Percentiles rank a stretch among this genome's conserved stretches.
Evolutionary conservation across 2,329 filamentous ascomycete species (phyloP).

Genomic region (Sporothrix luriei): DNA sequence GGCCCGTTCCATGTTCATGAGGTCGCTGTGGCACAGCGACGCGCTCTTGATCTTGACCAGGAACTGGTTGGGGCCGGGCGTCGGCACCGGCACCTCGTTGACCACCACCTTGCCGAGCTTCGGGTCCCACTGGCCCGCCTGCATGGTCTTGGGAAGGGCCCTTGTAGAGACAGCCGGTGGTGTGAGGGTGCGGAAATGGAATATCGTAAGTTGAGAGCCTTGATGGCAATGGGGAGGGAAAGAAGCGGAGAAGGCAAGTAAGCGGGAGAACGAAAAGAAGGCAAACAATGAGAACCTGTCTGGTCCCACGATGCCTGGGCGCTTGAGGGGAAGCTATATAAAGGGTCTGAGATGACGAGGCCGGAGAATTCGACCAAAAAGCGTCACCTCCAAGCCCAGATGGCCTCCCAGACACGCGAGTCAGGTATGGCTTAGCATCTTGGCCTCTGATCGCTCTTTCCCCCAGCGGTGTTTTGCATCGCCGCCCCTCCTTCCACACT

Average conservation of each 20-base stretch:
- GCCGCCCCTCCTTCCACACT: too few species aligned
- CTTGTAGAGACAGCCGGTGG: neutral
- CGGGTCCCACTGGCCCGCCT: slow-evolving; percentile 36
- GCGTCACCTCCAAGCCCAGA: neutral
- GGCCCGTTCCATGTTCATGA: slow-evolving; percentile 37
- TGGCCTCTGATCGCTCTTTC: too few species aligned
- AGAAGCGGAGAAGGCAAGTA: neutral
- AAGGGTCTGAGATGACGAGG: neutral
- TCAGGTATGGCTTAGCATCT: too few species aligned
- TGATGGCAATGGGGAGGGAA: neutral
- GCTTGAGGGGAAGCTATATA: slow-evolving; percentile 26
- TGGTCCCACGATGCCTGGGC: slow-evolving; percentile 17
- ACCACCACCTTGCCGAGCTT: slow-evolving; percentile 30
- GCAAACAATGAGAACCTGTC: slow-evolving; percentile 16
- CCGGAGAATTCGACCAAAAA: neutral
- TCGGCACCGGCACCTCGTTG: slow-evolving; percentile 50
- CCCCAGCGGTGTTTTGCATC: too few species aligned
- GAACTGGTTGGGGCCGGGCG: slow-evolving; percentile 47
- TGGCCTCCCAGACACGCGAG: too few species aligned
- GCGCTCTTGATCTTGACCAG: slow-evolving; percentile 45
- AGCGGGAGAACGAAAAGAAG: neutral
- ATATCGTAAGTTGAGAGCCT: neutral
- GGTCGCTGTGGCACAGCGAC: slow-evolving; percentile 44
- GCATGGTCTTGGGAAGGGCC: slow-evolving; percentile 35
- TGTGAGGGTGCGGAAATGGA: neutral